phyloP scores from a whole-genome alignment of 768 basidiomycete species.

The Asterophora lycoperdoides region DNA sequence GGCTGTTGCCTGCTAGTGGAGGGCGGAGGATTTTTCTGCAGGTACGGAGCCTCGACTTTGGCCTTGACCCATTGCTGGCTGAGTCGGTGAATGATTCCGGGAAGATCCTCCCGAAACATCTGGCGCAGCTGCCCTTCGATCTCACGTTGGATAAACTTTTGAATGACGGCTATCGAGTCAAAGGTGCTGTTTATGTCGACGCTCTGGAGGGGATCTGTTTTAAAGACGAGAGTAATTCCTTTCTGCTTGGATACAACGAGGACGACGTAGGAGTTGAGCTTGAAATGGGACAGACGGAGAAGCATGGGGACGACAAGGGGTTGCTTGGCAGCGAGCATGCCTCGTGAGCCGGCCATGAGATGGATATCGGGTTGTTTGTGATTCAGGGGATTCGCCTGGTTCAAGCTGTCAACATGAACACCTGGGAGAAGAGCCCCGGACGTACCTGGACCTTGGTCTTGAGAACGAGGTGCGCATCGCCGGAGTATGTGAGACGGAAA shows the following conservation, averaged over 20 bases:
- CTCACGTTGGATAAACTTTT: constrained; percentile 95
- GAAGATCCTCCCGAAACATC: constrained; percentile 97
- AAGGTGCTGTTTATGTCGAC: constrained; percentile 98
- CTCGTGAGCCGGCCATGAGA: constrained; percentile 74
- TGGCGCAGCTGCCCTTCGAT: constrained; percentile 96
- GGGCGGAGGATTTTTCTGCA: constrained; percentile 47
- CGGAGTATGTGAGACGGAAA: constrained; percentile 90
- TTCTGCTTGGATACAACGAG: constrained; percentile 97
- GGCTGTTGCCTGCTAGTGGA: constrained; percentile 25
- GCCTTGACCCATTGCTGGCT: constrained; percentile 96
- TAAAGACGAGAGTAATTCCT: constrained; percentile 98
- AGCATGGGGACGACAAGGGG: constrained; percentile 98
- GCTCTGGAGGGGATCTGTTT: constrained; percentile 96
- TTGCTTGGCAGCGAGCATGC: constrained; percentile 91
- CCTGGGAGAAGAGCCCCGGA: background rate
- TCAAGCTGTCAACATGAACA: constrained; percentile 2
- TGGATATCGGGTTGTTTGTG: constrained; percentile 90
- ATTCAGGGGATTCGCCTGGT: constrained; percentile 89
- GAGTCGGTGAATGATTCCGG: constrained; percentile 92
- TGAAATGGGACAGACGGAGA: constrained; percentile 92
- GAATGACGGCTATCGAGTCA: constrained; percentile 95
- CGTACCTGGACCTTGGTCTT: constrained; percentile 91
- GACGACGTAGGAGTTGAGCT: constrained; percentile 92
- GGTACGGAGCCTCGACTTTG: constrained; percentile 89
- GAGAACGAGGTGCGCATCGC: constrained; percentile 85